phyloP scores from a whole-genome alignment of 306 rosid genomes.

The Trifolium fragiferum region DNA sequence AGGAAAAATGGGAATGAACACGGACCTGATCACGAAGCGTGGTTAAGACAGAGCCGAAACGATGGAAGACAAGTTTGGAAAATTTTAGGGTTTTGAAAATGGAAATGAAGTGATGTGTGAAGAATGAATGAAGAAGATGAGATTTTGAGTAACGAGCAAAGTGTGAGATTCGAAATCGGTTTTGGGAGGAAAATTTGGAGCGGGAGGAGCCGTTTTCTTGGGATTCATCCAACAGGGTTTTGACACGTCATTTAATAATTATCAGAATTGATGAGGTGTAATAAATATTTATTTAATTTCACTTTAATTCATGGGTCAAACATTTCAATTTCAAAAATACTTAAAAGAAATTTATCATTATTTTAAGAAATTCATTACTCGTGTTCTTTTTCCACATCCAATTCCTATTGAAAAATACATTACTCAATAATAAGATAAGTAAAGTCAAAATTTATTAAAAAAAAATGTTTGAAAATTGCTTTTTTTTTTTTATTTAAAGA shows the following conservation, averaged over 20 bases:
- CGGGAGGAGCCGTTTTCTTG: constrained; percentile 49
- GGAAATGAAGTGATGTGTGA: constrained; percentile 9
- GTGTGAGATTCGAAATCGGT: constrained; percentile 32
- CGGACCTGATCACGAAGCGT: constrained; percentile 30
- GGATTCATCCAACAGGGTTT: neutral
- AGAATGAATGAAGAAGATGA: constrained; percentile 4
- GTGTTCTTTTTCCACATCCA: too few species aligned
- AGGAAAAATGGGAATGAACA: constrained; percentile 7
- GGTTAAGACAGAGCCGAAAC: neutral
- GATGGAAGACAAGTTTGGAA: neutral
- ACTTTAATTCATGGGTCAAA: neutral
- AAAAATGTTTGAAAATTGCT: too few species aligned
- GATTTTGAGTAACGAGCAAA: neutral
- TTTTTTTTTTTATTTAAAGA: too few species aligned
- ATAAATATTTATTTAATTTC: neutral
- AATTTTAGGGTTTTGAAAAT: neutral
- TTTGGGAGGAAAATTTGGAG: constrained; percentile 41
- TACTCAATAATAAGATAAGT: too few species aligned
- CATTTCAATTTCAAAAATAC: neutral
- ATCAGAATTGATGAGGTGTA: constrained; percentile 30
- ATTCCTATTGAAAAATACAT: too few species aligned
- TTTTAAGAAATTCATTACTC: too few species aligned
- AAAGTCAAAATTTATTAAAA: too few species aligned
- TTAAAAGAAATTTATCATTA: too few species aligned
- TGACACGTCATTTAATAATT: constrained; percentile 35